A percentile compares a stretch with the other conserved stretches of the same genome.
These are phyloP conservation scores for Sordariomycetes sp. DNA, from an alignment of 2,329 filamentous ascomycete species.

Conservation along the genomic window DNA sequence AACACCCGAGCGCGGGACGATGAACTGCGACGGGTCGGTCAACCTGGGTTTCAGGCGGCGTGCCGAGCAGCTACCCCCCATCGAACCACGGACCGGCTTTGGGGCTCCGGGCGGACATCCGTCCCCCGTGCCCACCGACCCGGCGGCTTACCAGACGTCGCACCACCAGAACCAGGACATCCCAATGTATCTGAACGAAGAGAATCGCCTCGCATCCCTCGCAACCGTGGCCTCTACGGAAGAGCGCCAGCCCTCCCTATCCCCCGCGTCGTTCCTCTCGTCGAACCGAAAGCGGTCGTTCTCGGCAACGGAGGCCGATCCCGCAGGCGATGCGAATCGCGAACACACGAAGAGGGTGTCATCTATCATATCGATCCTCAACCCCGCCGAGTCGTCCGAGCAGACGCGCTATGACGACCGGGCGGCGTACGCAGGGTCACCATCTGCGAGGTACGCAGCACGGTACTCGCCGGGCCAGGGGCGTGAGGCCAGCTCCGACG, in stretches of 20 bases:
- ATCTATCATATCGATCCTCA: constrained; percentile 68
- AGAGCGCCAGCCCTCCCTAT: constrained; percentile 47
- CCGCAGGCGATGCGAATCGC: constrained; percentile 25
- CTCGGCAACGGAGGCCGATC: constrained; percentile 46
- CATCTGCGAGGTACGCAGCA: constrained; percentile 10
- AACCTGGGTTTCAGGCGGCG: constrained; percentile 47
- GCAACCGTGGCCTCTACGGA: constrained; percentile 30
- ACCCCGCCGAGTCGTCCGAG: constrained; percentile 29
- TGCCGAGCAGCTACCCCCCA: constrained; percentile 1
- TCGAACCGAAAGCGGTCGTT: constrained; percentile 55
- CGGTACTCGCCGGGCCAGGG: constrained; percentile 6
- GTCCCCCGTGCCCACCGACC: constrained; percentile 24
- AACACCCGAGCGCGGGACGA: constrained; percentile 38
- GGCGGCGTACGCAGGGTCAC: not conserved
- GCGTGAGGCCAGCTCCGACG: constrained; percentile 6
- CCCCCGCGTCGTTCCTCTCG: constrained; percentile 49
- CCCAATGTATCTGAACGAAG: constrained; percentile 34
- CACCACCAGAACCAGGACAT: constrained; percentile 25
- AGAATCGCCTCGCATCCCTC: constrained; percentile 48
- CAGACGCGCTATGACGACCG: not conserved
- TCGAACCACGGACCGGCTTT: constrained; percentile 31
- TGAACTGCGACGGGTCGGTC: constrained; percentile 54
- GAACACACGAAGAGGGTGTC: constrained; percentile 53
- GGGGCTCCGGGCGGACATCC: constrained; percentile 23
- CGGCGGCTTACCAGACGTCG: constrained; percentile 41